Base-by-base conservation (phyloP, 306 rosid species). In the Cicer bijugum region DNA sequence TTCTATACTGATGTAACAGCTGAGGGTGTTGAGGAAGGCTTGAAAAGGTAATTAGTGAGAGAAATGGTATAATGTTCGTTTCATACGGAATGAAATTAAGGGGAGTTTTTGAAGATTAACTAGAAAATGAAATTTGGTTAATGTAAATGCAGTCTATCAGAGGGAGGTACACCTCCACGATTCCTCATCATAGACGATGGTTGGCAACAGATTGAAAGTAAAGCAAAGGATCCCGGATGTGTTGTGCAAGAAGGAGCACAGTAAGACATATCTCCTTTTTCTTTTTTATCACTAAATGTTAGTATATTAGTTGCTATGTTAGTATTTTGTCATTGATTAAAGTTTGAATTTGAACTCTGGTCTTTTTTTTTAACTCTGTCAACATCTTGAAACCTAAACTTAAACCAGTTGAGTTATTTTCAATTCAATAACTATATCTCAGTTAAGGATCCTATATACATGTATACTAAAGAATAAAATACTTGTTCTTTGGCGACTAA, bases 201-300 rank as follows among this genome's bases (percentile, higher is more conserved):
- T 20, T 95, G 99, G 99, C 99, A 95, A 80, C 93, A 95, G 87
- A 92, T 90, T 80, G 99, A 95, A 78, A 83, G 65, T 65, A 90
- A 87, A 78, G 37, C 76, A 61, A 90, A 87, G 83, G 92, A 88
- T 50, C 66, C 69, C 12, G 79, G 76, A 62, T 76, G 81, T 73
- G 86, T 78, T 5, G 96, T 91, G 12, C 99, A 91, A 84, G 93
- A 91, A 86, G 99, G 99, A 82, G 96, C 99, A 78, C 99, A 91
- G 99, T 94, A 89, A 89, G 87, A 28, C 5, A 28, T 28, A 28
- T 28, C 35, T 28, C 35, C 35, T 4, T 23, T 23, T 23, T 2
- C 2, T 28, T 28, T 28, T 28, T 28, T 28, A 28, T 28, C 35
- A 3, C 5, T 3, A 28, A 28, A 28, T 28, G 35, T 28, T 28